These are phyloP conservation scores for Cocos nucifera DNA, from an alignment of 176 grass and related monocot species.

Conservation along the genomic window DNA sequence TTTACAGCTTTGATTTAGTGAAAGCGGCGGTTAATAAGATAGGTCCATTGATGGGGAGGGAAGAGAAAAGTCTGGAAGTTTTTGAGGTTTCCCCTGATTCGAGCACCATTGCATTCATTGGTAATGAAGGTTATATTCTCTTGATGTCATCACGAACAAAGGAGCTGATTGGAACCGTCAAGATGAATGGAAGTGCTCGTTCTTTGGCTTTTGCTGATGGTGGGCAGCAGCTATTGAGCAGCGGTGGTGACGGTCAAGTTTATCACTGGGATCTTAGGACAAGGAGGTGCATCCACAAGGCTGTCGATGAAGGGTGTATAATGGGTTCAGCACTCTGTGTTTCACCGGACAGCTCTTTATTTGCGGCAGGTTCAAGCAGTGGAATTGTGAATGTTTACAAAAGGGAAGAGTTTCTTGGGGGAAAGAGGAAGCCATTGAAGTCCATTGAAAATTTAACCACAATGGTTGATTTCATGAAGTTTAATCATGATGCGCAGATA, in stretches of 20 bases:
- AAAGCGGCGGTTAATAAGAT: constrained; percentile 54
- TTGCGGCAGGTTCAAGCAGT: constrained; percentile 58
- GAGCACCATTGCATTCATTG: constrained; percentile 65
- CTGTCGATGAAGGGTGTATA: constrained; percentile 57
- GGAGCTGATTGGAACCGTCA: constrained; percentile 70
- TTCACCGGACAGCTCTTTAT: constrained; percentile 46
- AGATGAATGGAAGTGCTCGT: constrained; percentile 73
- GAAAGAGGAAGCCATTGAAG: constrained; percentile 66
- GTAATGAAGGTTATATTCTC: constrained; percentile 79
- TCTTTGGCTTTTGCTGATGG: constrained; percentile 59
- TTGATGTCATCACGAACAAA: constrained; percentile 73
- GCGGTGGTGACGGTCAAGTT: constrained; percentile 62
- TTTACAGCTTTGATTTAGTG: constrained; percentile 80
- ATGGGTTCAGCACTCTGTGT: constrained; percentile 39
- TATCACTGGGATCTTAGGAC: constrained; percentile 86
- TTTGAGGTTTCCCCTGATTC: constrained; percentile 91
- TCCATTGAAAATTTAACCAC: constrained; percentile 56
- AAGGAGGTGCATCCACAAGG: constrained; percentile 72
- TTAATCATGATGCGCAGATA: constrained; percentile 51
- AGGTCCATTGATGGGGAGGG: constrained; percentile 58
- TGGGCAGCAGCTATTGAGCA: constrained; percentile 59
- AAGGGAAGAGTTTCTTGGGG: constrained; percentile 67
- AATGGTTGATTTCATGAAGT: constrained; percentile 50
- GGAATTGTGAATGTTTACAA: constrained; percentile 77
- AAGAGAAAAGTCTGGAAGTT: constrained; percentile 69